Percentiles rank a stretch among this genome's conserved stretches.
phyloP scores from a whole-genome alignment of 768 basidiomycete genomes.

The Polyporus arcularius region DNA sequence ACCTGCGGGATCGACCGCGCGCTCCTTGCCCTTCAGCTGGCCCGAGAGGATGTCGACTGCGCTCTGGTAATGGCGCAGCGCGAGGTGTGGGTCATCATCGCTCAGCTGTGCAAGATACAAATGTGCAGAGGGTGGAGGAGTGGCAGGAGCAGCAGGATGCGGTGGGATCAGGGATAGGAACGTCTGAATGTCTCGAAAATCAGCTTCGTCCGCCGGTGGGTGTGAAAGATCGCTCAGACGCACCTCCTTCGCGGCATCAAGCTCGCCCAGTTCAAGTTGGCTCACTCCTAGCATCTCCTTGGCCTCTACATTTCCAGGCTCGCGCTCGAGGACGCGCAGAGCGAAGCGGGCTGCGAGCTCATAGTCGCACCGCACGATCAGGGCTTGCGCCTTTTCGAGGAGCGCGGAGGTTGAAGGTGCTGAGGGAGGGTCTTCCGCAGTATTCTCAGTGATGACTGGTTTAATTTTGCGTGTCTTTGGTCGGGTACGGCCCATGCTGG shows the following conservation, averaged over 20 bases:
- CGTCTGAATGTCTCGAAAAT: slow-evolving; percentile 42
- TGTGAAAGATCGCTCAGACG: slow-evolving; percentile 15
- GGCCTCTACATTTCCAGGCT: slow-evolving; percentile 64
- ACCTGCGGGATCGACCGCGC: slow-evolving; percentile 42
- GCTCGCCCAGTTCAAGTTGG: slow-evolving; percentile 77
- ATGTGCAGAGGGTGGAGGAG: slow-evolving; percentile 75
- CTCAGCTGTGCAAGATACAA: slow-evolving; percentile 87
- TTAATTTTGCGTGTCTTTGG: slow-evolving; percentile 32
- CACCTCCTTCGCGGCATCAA: slow-evolving; percentile 72
- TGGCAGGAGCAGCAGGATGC: slow-evolving; percentile 54
- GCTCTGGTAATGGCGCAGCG: slow-evolving; percentile 77
- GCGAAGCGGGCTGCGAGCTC: slow-evolving; percentile 76
- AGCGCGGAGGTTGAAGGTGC: slow-evolving; percentile 46
- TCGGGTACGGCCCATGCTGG: slow-evolving; percentile 34
- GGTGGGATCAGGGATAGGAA: slow-evolving; percentile 65
- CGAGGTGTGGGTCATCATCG: slow-evolving; percentile 72
- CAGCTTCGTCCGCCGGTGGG: not conserved
- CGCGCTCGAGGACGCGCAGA: slow-evolving; percentile 63
- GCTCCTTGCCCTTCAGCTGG: slow-evolving; percentile 77
- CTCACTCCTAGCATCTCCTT: slow-evolving; percentile 81
- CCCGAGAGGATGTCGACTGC: slow-evolving; percentile 69
- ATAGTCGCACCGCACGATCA: slow-evolving; percentile 85
- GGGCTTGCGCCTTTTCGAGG: slow-evolving; percentile 75
- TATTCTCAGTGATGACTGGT: slow-evolving; percentile 16
- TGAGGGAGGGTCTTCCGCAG: slow-evolving; percentile 33